Conservation (phyloP, 441 rosid species). For the Gossypium schwendimanii region DNA sequence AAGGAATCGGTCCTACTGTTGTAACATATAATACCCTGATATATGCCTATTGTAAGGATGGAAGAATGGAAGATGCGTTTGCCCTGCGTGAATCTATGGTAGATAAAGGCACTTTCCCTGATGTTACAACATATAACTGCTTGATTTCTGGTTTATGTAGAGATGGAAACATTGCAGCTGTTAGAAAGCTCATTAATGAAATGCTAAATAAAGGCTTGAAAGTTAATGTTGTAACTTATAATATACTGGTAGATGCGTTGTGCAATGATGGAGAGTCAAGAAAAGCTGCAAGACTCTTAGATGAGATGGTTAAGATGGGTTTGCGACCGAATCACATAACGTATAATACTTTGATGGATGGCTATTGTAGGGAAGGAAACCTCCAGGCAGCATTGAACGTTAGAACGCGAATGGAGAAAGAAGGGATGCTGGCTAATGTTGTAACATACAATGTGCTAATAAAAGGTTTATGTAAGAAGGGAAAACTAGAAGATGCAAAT, state of each 20-base stretch:
- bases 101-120: constrained; percentile 39
- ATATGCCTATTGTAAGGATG: constrained; percentile 57
- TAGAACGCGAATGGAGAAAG: constrained; percentile 60
- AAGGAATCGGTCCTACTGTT: constrained; percentile 36
- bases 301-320: constrained; percentile 42
- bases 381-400: constrained; percentile 50
- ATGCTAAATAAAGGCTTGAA: constrained; percentile 36
- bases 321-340: constrained; percentile 55
- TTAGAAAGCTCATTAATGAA: constrained; percentile 33
- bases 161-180: constrained; percentile 33
- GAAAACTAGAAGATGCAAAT: constrained; percentile 65
- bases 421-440: constrained; percentile 48
- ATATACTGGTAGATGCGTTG: constrained; percentile 50
- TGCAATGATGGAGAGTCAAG: constrained; percentile 51
- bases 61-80: constrained; percentile 51
- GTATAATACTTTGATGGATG: constrained; percentile 66
- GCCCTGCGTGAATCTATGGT: constrained; percentile 36
- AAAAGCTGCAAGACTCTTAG: constrained; percentile 49
- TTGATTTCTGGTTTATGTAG: constrained; percentile 60
- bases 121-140: constrained; percentile 60
- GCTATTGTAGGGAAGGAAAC: constrained; percentile 62
- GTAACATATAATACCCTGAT: constrained; percentile 57
- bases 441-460: constrained; percentile 60
- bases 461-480: constrained; percentile 53
- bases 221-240: constrained; percentile 51